Evolutionary conservation across 2,329 filamentous ascomycete species (phyloP), one percentile per base, ranked within the genome.

Genomic region (Rhexocercosporidium sp.): DNA sequence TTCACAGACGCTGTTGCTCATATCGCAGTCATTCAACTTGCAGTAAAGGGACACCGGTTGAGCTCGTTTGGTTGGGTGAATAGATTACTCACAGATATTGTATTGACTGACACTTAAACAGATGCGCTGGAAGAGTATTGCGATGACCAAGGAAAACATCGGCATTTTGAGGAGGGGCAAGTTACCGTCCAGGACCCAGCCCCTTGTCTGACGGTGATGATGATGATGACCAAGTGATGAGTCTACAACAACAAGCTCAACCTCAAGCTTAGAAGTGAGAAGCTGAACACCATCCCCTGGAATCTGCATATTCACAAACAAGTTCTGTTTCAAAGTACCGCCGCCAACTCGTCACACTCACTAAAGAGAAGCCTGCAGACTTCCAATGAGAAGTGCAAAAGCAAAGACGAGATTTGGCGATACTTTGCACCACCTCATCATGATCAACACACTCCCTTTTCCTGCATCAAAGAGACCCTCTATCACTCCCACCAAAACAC

Each of bases 291-390:
- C 22, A 51, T 51, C n/a, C 14, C 25, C 29, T 29, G 9, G 9
- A 37, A 7, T 37, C 31, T 60, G 57, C 57, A 46, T 47, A 60
- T 25, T 47, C 27, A 31, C 27, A 46, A 60, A 60, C 39, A 60
- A 11, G 31, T 9, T 31, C 8, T 8, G 39, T 60, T 60, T 46
- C 25, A 60, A n/a, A 60, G 16, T 41, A 29, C 39, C 25, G 37
- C 57, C 57, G 22, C 12, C 1, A 1, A 14, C 8, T 22, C 3
- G 25, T 11, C 16, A 20, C n/a, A n/a, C n/a, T 46, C 12, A 3
- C 12, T 20, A 20, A 46, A 11, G 14, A 29, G n/a, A 29, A 8
- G 16, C 31, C n/a, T n/a, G 7, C n/a, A 20, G 41, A 3, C 29
- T 16, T 9, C 56, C 20, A 59, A 46, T 59, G n/a, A 39, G 18